These are phyloP conservation scores for Alternaria rosae DNA, from an alignment of 2,329 filamentous ascomycete species.

Conservation along the genomic window DNA sequence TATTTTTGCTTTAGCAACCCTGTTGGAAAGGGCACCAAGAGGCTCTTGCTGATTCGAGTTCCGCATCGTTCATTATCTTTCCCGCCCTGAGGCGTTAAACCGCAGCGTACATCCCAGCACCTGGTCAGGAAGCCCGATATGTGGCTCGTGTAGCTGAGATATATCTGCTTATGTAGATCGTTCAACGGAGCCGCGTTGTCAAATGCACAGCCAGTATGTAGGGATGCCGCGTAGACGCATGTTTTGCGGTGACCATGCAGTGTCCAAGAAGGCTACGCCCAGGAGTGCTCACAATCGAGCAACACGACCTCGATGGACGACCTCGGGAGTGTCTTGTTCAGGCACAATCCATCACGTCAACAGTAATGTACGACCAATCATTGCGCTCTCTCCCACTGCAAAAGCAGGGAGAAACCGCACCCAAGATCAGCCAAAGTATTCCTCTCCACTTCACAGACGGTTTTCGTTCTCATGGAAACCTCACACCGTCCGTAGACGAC, in stretches of 20 bases:
- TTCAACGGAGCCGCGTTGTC: not conserved
- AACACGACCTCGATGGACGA: not conserved
- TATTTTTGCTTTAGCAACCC: not conserved
- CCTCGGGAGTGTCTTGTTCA: not conserved
- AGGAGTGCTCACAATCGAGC: not conserved
- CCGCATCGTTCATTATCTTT: not conserved
- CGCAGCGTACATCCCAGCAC: not conserved
- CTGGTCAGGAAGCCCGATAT: not conserved
- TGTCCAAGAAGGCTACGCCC: not conserved
- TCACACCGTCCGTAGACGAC: slow-evolving; percentile 47
- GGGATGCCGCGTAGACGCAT: not conserved
- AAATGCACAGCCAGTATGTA: not conserved
- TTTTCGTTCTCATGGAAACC: slow-evolving; percentile 65
- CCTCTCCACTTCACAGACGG: slow-evolving; percentile 65
- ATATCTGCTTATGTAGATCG: not conserved
- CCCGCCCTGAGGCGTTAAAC: not conserved
- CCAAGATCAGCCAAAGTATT: slow-evolving; percentile 61
- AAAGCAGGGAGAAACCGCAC: slow-evolving; percentile 62
- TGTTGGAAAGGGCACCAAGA: not conserved
- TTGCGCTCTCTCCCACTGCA: slow-evolving; percentile 64
- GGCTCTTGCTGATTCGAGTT: not conserved
- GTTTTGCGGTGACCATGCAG: not conserved
- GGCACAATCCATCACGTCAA: not conserved
- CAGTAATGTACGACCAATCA: slow-evolving; percentile 63
- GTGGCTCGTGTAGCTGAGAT: not conserved